Conservation (phyloP, 495 filamentous ascomycete species). For the Durotheca rogersii region DNA sequence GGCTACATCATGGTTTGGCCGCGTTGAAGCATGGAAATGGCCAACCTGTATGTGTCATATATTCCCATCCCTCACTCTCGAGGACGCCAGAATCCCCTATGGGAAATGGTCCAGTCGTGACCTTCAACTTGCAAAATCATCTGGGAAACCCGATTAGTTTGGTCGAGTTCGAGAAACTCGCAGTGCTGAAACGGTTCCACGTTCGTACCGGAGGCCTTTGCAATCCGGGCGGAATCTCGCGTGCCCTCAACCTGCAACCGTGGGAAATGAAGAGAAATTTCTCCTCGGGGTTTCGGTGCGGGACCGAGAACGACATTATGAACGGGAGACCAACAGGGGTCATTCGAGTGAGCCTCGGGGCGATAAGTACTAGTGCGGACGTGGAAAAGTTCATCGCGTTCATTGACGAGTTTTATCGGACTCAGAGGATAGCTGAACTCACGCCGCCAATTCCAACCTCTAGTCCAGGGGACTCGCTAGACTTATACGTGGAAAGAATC, state of each 20-base stretch:
- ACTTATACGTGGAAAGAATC: slow-evolving; percentile 58
- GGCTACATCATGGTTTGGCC: slow-evolving; percentile 59
- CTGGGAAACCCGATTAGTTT: slow-evolving; percentile 74
- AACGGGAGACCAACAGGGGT: slow-evolving; percentile 83
- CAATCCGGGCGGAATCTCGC: slow-evolving; percentile 83
- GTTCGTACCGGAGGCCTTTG: slow-evolving; percentile 84
- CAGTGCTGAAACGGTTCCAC: slow-evolving; percentile 74
- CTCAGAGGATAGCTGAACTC: slow-evolving; percentile 37
- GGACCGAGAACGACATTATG: slow-evolving; percentile 76
- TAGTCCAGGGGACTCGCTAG: slow-evolving; percentile 8
- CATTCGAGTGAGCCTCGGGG: slow-evolving; percentile 80
- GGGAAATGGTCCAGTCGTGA: slow-evolving; percentile 67
- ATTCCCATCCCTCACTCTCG: slow-evolving; percentile 46
- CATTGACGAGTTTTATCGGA: slow-evolving; percentile 74
- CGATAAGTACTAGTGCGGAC: slow-evolving; percentile 82
- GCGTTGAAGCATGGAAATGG: slow-evolving; percentile 68
- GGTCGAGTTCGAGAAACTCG: slow-evolving; percentile 80
- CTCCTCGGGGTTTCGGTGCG: slow-evolving; percentile 75
- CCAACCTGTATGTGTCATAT: slow-evolving; percentile 62
- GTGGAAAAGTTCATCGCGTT: slow-evolving; percentile 69
- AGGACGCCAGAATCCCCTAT: slow-evolving; percentile 37
- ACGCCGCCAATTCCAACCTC: background rate
- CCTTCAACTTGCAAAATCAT: slow-evolving; percentile 76
- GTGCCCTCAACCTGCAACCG: slow-evolving; percentile 64
- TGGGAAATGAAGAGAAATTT: slow-evolving; percentile 82